Conservation (phyloP, 2,329 filamentous ascomycete species). For the Fusarium duplospermum region DNA sequence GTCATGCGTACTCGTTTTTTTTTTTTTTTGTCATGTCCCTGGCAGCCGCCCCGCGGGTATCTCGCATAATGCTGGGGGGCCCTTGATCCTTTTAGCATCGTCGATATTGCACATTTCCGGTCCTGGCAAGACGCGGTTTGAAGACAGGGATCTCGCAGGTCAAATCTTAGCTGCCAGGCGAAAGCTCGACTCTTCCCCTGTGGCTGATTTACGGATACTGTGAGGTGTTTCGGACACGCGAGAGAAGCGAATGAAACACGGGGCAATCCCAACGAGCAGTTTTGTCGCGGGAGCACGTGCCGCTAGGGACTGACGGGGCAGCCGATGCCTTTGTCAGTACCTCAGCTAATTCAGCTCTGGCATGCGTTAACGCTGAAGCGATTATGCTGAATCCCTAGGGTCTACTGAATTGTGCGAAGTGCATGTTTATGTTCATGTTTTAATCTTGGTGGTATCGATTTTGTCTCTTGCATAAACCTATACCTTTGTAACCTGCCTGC, state of each 20-base stretch:
- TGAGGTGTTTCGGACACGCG: background rate
- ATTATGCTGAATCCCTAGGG: background rate
- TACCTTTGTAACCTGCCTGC: background rate
- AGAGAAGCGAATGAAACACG: background rate
- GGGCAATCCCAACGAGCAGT: background rate
- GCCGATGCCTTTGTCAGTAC: background rate
- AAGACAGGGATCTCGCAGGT: background rate
- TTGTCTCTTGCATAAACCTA: background rate
- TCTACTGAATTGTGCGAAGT: background rate
- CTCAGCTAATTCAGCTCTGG: background rate
- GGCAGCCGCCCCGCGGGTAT: background rate
- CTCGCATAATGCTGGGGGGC: slow-evolving; percentile 1
- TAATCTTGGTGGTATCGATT: background rate
- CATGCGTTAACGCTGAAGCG: background rate
- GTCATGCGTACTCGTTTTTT: background rate
- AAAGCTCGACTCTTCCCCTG: background rate
- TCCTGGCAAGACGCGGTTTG: background rate
- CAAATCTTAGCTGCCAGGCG: background rate
- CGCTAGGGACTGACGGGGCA: background rate
- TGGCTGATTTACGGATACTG: background rate
- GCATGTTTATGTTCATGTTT: background rate
- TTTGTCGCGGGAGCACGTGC: background rate
- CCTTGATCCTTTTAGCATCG: background rate
- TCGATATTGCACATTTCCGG: slow-evolving; percentile 6
- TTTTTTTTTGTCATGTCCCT: background rate